These are phyloP conservation scores for Mycena maculata DNA, from an alignment of 768 basidiomycete genomes.

Conservation along the genomic window DNA sequence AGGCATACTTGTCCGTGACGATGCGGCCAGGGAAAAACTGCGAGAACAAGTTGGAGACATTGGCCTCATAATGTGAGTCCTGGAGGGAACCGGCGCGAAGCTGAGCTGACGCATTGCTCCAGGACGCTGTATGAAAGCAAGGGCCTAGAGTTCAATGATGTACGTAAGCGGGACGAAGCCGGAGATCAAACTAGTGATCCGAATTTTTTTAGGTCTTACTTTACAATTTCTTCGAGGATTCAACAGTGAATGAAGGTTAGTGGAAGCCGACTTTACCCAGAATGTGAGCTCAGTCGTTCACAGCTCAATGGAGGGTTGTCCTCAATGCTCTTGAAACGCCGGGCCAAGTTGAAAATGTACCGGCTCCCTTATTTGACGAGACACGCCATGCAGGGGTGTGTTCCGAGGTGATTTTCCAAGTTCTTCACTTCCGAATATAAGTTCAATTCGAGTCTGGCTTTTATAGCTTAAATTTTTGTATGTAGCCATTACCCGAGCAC, in stretches of 20 bases:
- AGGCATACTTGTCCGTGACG: conserved; percentile 80
- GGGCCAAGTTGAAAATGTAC: conserved; percentile 7
- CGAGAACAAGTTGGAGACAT: conserved; percentile 66
- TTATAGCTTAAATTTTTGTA: conserved; percentile 73
- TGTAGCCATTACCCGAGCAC: conserved; percentile 77
- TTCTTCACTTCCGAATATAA: background rate
- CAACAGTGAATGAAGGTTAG: conserved; percentile 54
- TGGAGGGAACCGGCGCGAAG: background rate
- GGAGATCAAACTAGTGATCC: background rate
- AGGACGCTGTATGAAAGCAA: conserved; percentile 74
- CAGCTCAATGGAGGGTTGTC: conserved; percentile 73
- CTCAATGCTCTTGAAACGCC: conserved; percentile 53
- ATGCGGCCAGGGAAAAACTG: conserved; percentile 60
- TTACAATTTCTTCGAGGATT: conserved; percentile 82
- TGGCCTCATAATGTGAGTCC: conserved; percentile 66
- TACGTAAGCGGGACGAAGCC: conserved; percentile 49
- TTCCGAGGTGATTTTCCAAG: conserved; percentile 57
- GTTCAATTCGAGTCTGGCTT: background rate
- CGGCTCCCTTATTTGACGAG: conserved; percentile 62
- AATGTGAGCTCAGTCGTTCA: too few species aligned
- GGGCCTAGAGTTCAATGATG: conserved; percentile 76
- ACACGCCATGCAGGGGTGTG: conserved; percentile 66
- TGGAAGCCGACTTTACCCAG: too few species aligned
- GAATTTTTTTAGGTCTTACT: conserved; percentile 65
- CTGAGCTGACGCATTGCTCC: background rate